Evolutionary conservation across 2,329 filamentous ascomycete genomes (phyloP).

Genomic region (Colletotrichum graminicola): DNA sequence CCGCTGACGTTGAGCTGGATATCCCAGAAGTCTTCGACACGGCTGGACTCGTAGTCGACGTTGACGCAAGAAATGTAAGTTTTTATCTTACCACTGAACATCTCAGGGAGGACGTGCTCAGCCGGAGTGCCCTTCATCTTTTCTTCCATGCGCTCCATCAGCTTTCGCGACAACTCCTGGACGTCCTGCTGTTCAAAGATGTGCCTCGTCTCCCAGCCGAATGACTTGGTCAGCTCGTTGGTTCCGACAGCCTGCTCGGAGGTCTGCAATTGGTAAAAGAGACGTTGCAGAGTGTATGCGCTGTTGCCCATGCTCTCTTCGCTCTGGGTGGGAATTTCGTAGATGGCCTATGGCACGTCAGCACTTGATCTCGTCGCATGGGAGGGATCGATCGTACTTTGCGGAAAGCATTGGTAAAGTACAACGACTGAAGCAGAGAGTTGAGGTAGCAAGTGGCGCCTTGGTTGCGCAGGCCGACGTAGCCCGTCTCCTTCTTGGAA

Average conservation of each 20-base stretch:
- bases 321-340: slow-evolving; percentile 92
- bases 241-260: slow-evolving; percentile 87
- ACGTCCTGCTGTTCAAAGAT: slow-evolving; percentile 99
- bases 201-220: slow-evolving; percentile 97
- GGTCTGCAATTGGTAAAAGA: slow-evolving; percentile 96
- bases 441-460: slow-evolving; percentile 93
- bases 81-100: slow-evolving; percentile 98
- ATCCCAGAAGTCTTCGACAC: slow-evolving; percentile 98
- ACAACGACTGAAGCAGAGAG: slow-evolving; percentile 85
- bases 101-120: slow-evolving; percentile 86
- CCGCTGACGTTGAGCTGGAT: slow-evolving; percentile 96
- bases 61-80: slow-evolving; percentile 99
- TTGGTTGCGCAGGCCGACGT: slow-evolving; percentile 96
- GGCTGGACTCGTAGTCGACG: slow-evolving; percentile 95
- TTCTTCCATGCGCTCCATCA: slow-evolving; percentile 97
- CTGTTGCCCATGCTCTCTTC: slow-evolving; percentile 87
- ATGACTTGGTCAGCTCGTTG: slow-evolving; percentile 93
- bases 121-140: slow-evolving; percentile 97
- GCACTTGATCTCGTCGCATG: not conserved
- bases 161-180: slow-evolving; percentile 93
- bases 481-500: slow-evolving; percentile 99
- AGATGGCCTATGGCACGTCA: slow-evolving; percentile 77
- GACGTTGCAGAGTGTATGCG: slow-evolving; percentile 90
- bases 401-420: slow-evolving; percentile 92
- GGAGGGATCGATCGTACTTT: slow-evolving; percentile 69